phyloP scores from a whole-genome alignment of 768 basidiomycete species.

The Hydnum rufescens region DNA sequence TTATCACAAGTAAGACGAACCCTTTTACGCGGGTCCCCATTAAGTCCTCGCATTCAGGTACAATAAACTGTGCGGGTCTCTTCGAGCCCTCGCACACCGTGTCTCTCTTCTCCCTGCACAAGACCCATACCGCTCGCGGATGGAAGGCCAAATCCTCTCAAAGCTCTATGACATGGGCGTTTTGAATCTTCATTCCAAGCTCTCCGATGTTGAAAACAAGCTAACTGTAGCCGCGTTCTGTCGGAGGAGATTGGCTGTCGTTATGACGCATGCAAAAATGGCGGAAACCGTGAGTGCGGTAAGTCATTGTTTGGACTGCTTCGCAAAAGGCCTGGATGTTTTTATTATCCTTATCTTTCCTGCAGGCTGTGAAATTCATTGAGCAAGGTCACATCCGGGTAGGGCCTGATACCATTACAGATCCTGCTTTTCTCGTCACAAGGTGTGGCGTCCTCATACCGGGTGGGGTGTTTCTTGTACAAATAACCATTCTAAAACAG shows the following conservation, averaged over 20 bases:
- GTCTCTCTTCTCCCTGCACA: slow-evolving; percentile 70
- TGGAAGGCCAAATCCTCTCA: slow-evolving; percentile 72
- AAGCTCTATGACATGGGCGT: slow-evolving; percentile 98
- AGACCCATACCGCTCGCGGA: slow-evolving; percentile 69
- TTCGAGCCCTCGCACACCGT: slow-evolving; percentile 72
- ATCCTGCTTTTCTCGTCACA: slow-evolving; percentile 90
- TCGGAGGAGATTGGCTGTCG: slow-evolving; percentile 74
- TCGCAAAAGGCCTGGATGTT: not conserved
- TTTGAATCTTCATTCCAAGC: slow-evolving; percentile 65
- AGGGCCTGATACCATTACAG: slow-evolving; percentile 86
- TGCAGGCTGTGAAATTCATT: slow-evolving; percentile 83
- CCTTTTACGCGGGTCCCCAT: not conserved
- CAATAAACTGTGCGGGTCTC: slow-evolving; percentile 82
- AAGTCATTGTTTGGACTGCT: slow-evolving; percentile 18
- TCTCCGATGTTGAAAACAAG: slow-evolving; percentile 85
- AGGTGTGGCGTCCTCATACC: slow-evolving; percentile 24
- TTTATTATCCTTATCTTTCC: slow-evolving; percentile 1
- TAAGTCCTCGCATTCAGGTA: slow-evolving; percentile 29
- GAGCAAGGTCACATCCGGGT: slow-evolving; percentile 98
- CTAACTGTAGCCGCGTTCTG: slow-evolving; percentile 92
- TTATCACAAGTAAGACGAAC: slow-evolving; percentile 53
- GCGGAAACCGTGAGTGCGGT: slow-evolving; percentile 87
- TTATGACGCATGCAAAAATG: slow-evolving; percentile 88
- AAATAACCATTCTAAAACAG: slow-evolving; percentile 26
- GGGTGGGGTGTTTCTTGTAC: not conserved